Conservation (phyloP, 345 rosid species). For the Gossypium rotundifolium region DNA sequence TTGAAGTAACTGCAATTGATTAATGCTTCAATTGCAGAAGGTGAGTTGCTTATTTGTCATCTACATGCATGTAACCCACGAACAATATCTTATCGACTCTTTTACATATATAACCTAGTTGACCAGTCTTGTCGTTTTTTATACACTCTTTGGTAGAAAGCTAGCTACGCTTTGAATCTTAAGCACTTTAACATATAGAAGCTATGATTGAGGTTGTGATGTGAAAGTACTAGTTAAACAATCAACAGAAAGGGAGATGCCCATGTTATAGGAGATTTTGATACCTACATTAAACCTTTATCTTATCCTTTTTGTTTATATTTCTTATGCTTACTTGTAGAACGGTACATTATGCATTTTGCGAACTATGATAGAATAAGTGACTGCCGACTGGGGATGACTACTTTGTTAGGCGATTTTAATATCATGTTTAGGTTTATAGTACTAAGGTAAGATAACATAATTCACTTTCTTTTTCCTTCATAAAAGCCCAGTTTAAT, state of each 20-base stretch:
- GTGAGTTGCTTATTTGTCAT: neutral
- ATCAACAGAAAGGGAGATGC: neutral
- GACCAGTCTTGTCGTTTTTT: neutral
- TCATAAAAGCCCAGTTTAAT: neutral
- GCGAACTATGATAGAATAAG: neutral
- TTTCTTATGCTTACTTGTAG: neutral
- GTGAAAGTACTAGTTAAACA: neutral
- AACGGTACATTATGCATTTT: neutral
- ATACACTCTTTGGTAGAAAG: neutral
- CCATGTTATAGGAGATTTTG: neutral
- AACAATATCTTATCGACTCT: neutral
- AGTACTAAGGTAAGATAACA: neutral
- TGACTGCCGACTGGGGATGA: neutral
- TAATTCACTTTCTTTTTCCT: neutral
- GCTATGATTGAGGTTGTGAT: neutral
- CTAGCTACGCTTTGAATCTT: neutral
- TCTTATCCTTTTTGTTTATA: neutral
- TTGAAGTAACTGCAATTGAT: neutral
- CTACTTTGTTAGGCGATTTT: neutral
- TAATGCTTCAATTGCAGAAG: constrained; percentile 13
- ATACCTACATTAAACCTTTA: neutral
- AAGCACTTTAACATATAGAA: neutral
- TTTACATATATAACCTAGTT: neutral
- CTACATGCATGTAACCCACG: neutral
- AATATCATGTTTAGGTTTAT: constrained; percentile 1